Evolutionary conservation across 1,284 basidiomycete species (phyloP).

Genomic region (Tylopilus orsonianus): DNA sequence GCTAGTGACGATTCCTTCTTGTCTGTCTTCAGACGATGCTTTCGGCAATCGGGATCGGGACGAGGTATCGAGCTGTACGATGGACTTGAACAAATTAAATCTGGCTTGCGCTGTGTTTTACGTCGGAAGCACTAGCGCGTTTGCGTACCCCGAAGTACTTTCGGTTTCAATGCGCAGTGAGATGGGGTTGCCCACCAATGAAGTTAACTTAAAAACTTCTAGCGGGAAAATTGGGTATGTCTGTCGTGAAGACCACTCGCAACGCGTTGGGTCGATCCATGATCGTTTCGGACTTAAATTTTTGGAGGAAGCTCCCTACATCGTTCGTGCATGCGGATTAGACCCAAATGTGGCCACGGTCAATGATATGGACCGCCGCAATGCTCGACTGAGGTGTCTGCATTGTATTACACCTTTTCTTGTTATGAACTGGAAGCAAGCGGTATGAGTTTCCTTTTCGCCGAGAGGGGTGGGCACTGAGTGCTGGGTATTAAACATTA

Average conservation of each 20-base stretch:
- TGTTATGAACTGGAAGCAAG: conserved; percentile 19
- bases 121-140: not conserved
- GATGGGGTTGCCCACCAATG: not conserved
- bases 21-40: not conserved
- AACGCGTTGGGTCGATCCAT: not conserved
- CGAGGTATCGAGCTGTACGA: not conserved
- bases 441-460: conserved; percentile 9
- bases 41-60: not conserved
- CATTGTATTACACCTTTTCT: conserved; percentile 4
- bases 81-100: conserved; percentile 6
- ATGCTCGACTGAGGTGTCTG: conserved; percentile 21
- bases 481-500: not conserved
- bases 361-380: conserved; percentile 21
- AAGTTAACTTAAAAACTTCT: not conserved
- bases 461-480: not conserved
- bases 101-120: conserved; percentile 21
- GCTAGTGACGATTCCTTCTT: conserved; percentile 16
- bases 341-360: conserved; percentile 17
- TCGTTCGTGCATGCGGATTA: conserved; percentile 13
- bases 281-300: conserved; percentile 8
- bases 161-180: not conserved
- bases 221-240: not conserved
- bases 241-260: not conserved
- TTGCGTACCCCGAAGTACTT: conserved; percentile 10
- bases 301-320: conserved; percentile 14